Base-by-base conservation (phyloP, 805 yeast species). In the Starmerella khaoyaiensis region DNA sequence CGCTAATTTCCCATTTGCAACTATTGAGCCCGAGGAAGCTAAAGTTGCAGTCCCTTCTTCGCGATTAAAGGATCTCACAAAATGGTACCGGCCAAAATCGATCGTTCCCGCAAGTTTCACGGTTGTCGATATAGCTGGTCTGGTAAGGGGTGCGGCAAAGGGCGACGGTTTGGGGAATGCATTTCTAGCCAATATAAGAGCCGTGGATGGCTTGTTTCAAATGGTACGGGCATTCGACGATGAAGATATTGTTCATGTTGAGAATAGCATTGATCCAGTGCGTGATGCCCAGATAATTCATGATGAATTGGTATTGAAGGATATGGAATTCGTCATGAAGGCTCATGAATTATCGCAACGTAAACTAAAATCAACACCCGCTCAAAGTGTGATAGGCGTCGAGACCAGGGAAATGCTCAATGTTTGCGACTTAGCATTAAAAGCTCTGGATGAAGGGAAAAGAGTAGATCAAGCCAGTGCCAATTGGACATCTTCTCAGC, bases 111-210 rank as follows among this genome's bases (percentile, higher is more conserved):
- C 80, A 0, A 60, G 63, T 12, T 59, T 76, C 40, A 72, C 73
- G 26, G 63, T 76, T 11, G 74, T 65, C 44, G 84, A 76, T 53
- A 76, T 76, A 47, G 82, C 82, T 4, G 82, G 84, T 7, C 63
- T 76, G 31, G 75, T 76, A 15, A 62, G 73, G 46, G 78, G 79
- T 46, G 73, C 79, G 9, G 63, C 72, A 16, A 59, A 61, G 29
- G 82, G 82, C 31, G 78, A 73, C 42, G 84, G 84, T 4, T 61
- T 76, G 37, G 84, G 84, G n/a, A 76, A 76, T 59, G 74, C 77
- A 31, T 76, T 76, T 59, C 62, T 76, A 48, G 67, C 73, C 36
- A 76, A 76, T 50, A 77, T 76, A 39, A 58, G 83, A 32, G 72
- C 76, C 11, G 83, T 76, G 20, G 84, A 76, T 54, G 82, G 80